phyloP scores from a whole-genome alignment of 2,329 filamentous ascomycete genomes.

The Verticillium tricorpus region DNA sequence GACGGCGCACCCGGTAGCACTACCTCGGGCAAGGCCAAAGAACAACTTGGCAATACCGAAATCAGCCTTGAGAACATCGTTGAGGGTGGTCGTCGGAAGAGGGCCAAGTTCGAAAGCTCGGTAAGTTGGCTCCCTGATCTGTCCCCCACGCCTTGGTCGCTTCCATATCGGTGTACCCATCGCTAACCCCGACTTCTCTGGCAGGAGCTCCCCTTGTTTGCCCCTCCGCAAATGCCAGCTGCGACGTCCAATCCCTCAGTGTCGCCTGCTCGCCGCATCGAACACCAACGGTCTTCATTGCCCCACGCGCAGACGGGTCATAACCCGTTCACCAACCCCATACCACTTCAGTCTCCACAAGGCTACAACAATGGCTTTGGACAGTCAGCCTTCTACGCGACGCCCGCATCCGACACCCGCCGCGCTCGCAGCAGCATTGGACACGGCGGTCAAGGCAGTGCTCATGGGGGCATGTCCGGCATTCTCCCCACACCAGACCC shows the following conservation, averaged over 20 bases:
- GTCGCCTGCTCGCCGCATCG: slow-evolving; percentile 79
- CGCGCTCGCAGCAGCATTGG: slow-evolving; percentile 62
- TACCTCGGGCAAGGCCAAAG: slow-evolving; percentile 71
- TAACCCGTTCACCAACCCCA: slow-evolving; percentile 73
- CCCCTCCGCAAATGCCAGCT: slow-evolving; percentile 87
- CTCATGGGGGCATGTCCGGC: slow-evolving; percentile 33
- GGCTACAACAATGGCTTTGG: slow-evolving; percentile 58
- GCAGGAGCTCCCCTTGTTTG: slow-evolving; percentile 93
- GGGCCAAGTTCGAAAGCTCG: slow-evolving; percentile 93
- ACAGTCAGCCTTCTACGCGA: slow-evolving; percentile 56
- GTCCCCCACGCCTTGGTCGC: slow-evolving; percentile 6
- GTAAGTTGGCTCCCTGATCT: slow-evolving; percentile 54
- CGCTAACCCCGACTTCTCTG: slow-evolving; percentile 23
- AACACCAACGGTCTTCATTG: slow-evolving; percentile 66
- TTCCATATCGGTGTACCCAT: not conserved
- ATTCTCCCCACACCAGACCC: slow-evolving; percentile 91
- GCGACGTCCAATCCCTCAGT: slow-evolving; percentile 97
- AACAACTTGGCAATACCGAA: slow-evolving; percentile 88
- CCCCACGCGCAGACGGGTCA: slow-evolving; percentile 73
- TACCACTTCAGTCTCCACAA: slow-evolving; percentile 79
- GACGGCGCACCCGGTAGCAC: slow-evolving; percentile 71
- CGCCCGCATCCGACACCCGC: slow-evolving; percentile 56
- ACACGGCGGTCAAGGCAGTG: slow-evolving; percentile 12
- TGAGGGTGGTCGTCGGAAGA: slow-evolving; percentile 90
- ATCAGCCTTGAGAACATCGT: slow-evolving; percentile 99